Evolutionary conservation across 2,329 filamentous ascomycete species (phyloP).

Genomic region (Nakataea oryzae): DNA sequence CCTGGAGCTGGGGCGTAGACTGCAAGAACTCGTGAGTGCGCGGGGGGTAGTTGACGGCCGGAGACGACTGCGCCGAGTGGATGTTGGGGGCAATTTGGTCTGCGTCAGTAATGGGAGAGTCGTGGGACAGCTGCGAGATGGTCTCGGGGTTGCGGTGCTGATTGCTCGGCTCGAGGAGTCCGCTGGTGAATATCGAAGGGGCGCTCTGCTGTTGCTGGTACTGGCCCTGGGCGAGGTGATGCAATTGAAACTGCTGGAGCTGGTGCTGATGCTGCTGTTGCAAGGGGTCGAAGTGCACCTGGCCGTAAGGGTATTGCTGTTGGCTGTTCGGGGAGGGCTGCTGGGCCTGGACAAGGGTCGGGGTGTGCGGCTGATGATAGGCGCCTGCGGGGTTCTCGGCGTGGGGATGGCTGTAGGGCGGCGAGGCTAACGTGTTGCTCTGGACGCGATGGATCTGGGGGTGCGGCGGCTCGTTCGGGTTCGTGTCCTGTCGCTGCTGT

Average conservation of each 20-base stretch:
- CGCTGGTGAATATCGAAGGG: conserved; percentile 16
- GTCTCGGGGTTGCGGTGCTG: conserved; percentile 46
- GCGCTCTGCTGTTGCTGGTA: conserved; percentile 19
- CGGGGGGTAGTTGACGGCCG: conserved; percentile 26
- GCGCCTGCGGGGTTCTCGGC: conserved; percentile 26
- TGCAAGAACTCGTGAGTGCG: conserved; percentile 24
- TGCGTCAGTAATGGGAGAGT: conserved; percentile 42
- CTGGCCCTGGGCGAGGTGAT: conserved; percentile 16
- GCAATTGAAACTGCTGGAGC: conserved; percentile 5
- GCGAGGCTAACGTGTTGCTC: conserved; percentile 30
- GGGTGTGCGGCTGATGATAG: conserved; percentile 28
- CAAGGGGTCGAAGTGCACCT: conserved; percentile 28
- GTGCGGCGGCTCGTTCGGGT: conserved; percentile 24
- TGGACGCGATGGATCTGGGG: conserved; percentile 38
- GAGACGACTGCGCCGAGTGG: conserved; percentile 32
- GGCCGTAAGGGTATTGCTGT: conserved; percentile 22
- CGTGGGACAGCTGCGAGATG: conserved; percentile 51
- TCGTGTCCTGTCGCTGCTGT: conserved; percentile 14
- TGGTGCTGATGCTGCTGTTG: conserved; percentile 24
- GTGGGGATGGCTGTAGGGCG: conserved; percentile 25
- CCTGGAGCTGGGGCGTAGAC: conserved; percentile 14
- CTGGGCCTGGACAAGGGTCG: conserved; percentile 22
- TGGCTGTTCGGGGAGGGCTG: conserved; percentile 25
- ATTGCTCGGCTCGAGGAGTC: conserved; percentile 13
- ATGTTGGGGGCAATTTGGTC: conserved; percentile 30